Conservation (phyloP, 2,329 filamentous ascomycete genomes). For the Sporothrix globosa region DNA sequence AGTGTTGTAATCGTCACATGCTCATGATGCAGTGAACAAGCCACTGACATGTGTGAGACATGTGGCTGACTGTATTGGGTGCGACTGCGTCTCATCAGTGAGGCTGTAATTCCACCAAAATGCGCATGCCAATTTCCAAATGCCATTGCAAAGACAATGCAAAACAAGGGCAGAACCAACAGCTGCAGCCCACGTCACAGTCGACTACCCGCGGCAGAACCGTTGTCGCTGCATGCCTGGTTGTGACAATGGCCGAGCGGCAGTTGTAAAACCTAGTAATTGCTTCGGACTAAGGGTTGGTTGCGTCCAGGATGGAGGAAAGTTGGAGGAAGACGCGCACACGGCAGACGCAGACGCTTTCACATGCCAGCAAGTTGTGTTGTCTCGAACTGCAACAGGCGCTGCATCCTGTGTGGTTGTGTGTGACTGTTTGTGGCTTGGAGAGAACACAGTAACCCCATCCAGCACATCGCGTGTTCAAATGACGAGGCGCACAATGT, state of each 20-base stretch:
- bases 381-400: background rate
- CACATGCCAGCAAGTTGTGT: background rate
- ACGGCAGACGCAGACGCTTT: background rate
- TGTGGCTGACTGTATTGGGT: background rate
- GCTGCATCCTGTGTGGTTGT: background rate
- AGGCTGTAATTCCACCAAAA: background rate
- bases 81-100: background rate
- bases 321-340: background rate
- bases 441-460: background rate
- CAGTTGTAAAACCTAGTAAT: background rate
- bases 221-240: background rate
- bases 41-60: constrained; percentile 20
- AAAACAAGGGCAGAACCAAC: background rate
- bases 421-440: constrained; percentile 6
- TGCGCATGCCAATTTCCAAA: background rate
- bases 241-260: background rate
- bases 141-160: background rate
- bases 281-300: background rate
- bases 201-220: constrained; percentile 16
- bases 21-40: background rate
- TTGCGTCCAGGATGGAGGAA: background rate
- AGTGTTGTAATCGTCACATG: background rate
- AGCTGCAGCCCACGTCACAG: background rate
- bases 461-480: constrained; percentile 9
- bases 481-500: constrained; percentile 7